Base-by-base conservation (phyloP, 805 yeast genomes). In the Starmerella apis region DNA sequence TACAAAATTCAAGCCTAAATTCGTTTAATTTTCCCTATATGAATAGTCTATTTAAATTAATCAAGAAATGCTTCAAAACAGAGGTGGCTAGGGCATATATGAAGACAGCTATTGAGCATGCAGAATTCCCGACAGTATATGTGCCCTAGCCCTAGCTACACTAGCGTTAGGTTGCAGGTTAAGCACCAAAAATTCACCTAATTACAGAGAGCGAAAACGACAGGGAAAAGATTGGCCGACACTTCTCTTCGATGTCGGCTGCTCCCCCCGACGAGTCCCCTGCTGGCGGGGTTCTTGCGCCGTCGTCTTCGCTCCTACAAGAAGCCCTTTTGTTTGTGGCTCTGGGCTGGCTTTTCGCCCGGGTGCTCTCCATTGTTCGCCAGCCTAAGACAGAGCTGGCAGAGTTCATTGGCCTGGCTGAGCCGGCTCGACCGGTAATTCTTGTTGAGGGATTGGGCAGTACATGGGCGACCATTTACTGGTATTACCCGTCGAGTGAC, bases 381-480 rank as follows among this genome's bases (percentile, higher is more conserved):
- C 36, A 31, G n/a, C 49, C 56, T 4, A 37, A 20, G 5, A 6
- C 43, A 11, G 50, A 53, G 41, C 50, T 53, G n/a, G 25, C 39
- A 4, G 51, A 50, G 4, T n/a, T 19, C 5, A 42, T 57, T 9
- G 56, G 56, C 16, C 37, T 51, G 11, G 28, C 44, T 3, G 47
- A 30, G 22, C 49, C 53, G 1, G 44, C 28, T 9, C 11, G 11
- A 20, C 58, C 58, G 2, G 48, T 30, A 13, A 50, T 55, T 13
- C 47, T 43, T 4, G 48, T 56, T 1, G 57, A 54, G 32, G 39
- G 51, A 18, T 50, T 56, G 23, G 56, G 55, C 3, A 48, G 35
- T 9, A 41, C 49, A 2, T 50, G 50, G 51, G 52, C 38, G 16
- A n/a, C 48, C n/a, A 46, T 55, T 3, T 33, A 45, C 23, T 55